Conservation (phyloP, 2,329 filamentous ascomycete species). For the Fusarium newnesense region DNA sequence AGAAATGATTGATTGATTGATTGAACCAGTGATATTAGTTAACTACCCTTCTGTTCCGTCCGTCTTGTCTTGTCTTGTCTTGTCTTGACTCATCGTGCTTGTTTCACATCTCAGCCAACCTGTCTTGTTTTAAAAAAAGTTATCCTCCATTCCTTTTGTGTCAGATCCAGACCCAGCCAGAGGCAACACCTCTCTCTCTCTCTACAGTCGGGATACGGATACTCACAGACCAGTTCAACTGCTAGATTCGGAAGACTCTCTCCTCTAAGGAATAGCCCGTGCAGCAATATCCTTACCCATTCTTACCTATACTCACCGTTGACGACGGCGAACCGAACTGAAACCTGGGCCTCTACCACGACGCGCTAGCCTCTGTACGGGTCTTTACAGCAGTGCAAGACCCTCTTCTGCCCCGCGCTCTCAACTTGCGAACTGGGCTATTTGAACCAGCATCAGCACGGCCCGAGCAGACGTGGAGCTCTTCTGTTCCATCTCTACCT, state of each 20-base stretch:
- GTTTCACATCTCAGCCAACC: slow-evolving; percentile 26
- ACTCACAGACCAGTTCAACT: not conserved
- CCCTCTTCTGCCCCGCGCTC: slow-evolving; percentile 39
- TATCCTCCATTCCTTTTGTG: not conserved
- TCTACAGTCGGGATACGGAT: not conserved
- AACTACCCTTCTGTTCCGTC: slow-evolving; percentile 3
- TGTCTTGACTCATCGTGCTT: slow-evolving; percentile 15
- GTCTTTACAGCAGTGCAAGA: slow-evolving; percentile 14
- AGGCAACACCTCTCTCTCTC: not conserved
- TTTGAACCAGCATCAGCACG: slow-evolving; percentile 38
- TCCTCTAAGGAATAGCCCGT: slow-evolving; percentile 23
- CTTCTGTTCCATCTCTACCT: slow-evolving; percentile 32
- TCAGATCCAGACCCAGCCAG: slow-evolving; percentile 2
- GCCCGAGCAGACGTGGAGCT: slow-evolving; percentile 40
- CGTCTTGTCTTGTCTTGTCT: not conserved
- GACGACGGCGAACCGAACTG: slow-evolving; percentile 43
- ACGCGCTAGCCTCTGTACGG: slow-evolving; percentile 30
- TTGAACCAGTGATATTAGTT: not conserved
- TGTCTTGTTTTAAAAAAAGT: slow-evolving; percentile 25
- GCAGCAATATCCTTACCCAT: slow-evolving; percentile 34
- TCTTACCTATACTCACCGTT: slow-evolving; percentile 43
- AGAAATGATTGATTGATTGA: slow-evolving; percentile 3
- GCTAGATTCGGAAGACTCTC: not conserved
- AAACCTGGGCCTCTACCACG: slow-evolving; percentile 42
- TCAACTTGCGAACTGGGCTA: slow-evolving; percentile 21